Percentiles rank a stretch among this genome's conserved stretches.
Evolutionary conservation across 2,329 filamentous ascomycete species (phyloP).

Genomic region (Albophoma yamanashiensis): DNA sequence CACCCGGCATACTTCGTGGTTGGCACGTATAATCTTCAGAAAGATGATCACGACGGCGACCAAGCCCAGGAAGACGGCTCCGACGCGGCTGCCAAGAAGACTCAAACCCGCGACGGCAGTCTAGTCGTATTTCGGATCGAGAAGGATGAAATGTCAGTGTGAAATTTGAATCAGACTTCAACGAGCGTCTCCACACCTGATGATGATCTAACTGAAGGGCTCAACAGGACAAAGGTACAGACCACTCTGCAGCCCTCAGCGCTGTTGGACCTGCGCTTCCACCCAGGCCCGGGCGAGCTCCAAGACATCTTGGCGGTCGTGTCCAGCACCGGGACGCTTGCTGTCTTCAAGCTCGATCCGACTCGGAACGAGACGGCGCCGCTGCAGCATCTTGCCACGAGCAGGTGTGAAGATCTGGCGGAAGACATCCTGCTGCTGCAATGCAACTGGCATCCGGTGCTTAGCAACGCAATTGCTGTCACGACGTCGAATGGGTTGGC

Average conservation of each 20-base stretch:
- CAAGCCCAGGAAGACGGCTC: slow-evolving; percentile 6
- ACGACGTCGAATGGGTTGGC: slow-evolving; percentile 62
- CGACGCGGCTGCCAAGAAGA: slow-evolving; percentile 18
- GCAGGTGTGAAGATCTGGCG: slow-evolving; percentile 37
- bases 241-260: slow-evolving; percentile 57
- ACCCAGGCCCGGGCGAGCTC: slow-evolving; percentile 28
- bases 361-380: slow-evolving; percentile 16
- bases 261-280: slow-evolving; percentile 79
- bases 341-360: slow-evolving; percentile 48
- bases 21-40: slow-evolving; percentile 73
- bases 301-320: slow-evolving; percentile 58
- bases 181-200: not conserved
- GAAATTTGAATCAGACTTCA: not conserved
- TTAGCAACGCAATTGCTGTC: slow-evolving; percentile 47
- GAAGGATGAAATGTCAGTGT: slow-evolving; percentile 43
- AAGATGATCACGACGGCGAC: slow-evolving; percentile 18
- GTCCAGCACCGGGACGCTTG: slow-evolving; percentile 64
- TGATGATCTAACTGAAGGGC: not conserved
- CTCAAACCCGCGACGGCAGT: slow-evolving; percentile 62
- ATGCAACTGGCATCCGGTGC: slow-evolving; percentile 59
- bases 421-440: slow-evolving; percentile 57
- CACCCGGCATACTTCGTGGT: slow-evolving; percentile 60
- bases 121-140: slow-evolving; percentile 54
- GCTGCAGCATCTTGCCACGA: slow-evolving; percentile 29
- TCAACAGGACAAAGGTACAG: slow-evolving; percentile 29